phyloP scores from a whole-genome alignment of 306 rosid genomes.

The Rubus parviflorus region DNA sequence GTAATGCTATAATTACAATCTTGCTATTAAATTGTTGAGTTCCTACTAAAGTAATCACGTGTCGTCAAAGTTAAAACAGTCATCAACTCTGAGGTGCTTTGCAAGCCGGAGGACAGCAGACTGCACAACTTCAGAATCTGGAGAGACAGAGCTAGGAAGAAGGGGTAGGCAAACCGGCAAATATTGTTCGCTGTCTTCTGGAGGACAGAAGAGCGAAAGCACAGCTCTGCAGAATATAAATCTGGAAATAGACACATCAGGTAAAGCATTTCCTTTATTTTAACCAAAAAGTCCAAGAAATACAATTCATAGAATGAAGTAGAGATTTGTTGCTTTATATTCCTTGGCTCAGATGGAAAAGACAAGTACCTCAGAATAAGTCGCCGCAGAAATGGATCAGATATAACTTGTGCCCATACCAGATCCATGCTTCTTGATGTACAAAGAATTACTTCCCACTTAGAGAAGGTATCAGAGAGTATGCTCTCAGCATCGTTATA shows the following conservation, averaged over 20 bases:
- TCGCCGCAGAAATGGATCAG: conserved; percentile 84
- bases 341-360: background rate
- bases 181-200: conserved; percentile 58
- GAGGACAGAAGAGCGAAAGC: conserved; percentile 56
- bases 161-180: conserved; percentile 79
- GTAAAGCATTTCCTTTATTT: conserved; percentile 20
- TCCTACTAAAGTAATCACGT: conserved; percentile 34
- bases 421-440: conserved; percentile 71
- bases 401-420: conserved; percentile 91
- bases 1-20: conserved; percentile 30
- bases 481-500: conserved; percentile 77
- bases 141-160: conserved; percentile 63
- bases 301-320: background rate
- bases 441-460: conserved; percentile 91
- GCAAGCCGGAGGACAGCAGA: conserved; percentile 75
- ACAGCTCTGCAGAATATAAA: conserved; percentile 89
- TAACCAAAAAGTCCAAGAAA: background rate
- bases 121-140: conserved; percentile 60
- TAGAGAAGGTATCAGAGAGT: conserved; percentile 66
- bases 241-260: conserved; percentile 51
- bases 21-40: conserved; percentile 17
- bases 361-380: conserved; percentile 74
- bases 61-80: conserved; percentile 56
- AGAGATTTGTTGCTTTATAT: background rate
- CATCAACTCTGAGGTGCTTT: conserved; percentile 63